phyloP scores from a whole-genome alignment of 345 rosid genomes.

The Limnanthes douglasii region DNA sequence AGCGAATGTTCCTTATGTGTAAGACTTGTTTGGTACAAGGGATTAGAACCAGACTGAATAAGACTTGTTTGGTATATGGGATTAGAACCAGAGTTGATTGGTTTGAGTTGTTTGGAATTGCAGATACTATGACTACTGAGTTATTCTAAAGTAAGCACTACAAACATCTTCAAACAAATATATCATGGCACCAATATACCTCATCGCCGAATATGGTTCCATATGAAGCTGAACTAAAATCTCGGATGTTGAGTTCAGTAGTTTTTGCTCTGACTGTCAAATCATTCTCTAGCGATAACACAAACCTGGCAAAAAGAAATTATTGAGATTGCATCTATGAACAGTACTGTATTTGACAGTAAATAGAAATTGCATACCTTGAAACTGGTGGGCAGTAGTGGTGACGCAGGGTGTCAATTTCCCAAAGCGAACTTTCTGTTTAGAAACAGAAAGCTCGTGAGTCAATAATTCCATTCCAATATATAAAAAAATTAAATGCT shows the following conservation, averaged over 20 bases:
- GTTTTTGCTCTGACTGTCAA: constrained; percentile 78
- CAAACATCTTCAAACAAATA: neutral
- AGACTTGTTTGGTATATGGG: too few relatives aligned
- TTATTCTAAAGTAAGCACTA: neutral
- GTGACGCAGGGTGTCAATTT: constrained; percentile 68
- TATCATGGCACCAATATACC: constrained; percentile 26
- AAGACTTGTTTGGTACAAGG: too few relatives aligned
- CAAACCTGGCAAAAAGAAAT: constrained; percentile 34
- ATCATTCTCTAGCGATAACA: constrained; percentile 72
- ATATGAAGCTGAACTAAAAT: constrained; percentile 82
- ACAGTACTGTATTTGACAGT: neutral
- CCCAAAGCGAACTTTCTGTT: constrained; percentile 95
- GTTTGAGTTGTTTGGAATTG: too few relatives aligned
- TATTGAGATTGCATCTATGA: neutral
- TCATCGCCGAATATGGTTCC: constrained; percentile 82
- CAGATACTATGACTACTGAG: too few relatives aligned
- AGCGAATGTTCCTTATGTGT: too few relatives aligned
- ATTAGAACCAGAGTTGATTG: too few relatives aligned
- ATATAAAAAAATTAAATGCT: neutral
- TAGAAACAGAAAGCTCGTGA: constrained; percentile 2
- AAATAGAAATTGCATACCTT: constrained; percentile 28
- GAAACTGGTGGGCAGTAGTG: constrained; percentile 96
- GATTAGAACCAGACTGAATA: too few relatives aligned
- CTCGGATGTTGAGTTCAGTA: constrained; percentile 46
- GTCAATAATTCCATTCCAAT: too few relatives aligned